Conservation (phyloP, 306 rosid species). For the Fragaria ananassa region DNA sequence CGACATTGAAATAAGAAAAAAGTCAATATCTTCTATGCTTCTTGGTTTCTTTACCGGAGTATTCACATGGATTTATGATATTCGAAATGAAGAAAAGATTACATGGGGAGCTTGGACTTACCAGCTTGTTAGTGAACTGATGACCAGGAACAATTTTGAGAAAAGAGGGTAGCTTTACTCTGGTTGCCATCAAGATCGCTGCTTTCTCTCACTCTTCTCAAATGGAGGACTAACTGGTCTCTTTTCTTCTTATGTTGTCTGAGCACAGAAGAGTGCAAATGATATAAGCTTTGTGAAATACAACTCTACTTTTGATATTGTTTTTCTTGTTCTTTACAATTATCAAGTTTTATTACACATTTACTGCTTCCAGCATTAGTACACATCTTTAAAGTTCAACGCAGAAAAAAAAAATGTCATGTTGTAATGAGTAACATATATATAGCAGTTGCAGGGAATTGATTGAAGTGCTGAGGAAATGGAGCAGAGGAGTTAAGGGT, state of each 20-base stretch:
- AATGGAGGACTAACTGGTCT: neutral
- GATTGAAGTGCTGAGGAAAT: neutral
- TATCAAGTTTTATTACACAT: no score
- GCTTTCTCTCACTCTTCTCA: neutral
- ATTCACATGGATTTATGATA: neutral
- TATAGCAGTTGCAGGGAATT: neutral
- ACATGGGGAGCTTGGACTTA: neutral
- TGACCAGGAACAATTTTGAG: neutral
- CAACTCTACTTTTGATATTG: no score
- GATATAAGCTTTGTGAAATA: no score
- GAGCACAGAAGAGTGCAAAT: no score
- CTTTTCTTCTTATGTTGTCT: no score
- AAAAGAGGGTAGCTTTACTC: neutral
- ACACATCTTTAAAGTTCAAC: no score
- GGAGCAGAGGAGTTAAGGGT: neutral
- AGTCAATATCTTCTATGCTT: neutral
- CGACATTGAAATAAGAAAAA: neutral
- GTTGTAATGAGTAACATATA: neutral
- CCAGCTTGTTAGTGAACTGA: neutral
- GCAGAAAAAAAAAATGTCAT: no score
- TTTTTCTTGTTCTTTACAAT: no score
- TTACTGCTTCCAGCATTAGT: no score
- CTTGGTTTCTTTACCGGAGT: neutral
- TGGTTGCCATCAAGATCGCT: neutral
- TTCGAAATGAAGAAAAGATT: neutral